Conservation (phyloP, 1,284 basidiomycete species). For the Apiotrichum gracile region DNA sequence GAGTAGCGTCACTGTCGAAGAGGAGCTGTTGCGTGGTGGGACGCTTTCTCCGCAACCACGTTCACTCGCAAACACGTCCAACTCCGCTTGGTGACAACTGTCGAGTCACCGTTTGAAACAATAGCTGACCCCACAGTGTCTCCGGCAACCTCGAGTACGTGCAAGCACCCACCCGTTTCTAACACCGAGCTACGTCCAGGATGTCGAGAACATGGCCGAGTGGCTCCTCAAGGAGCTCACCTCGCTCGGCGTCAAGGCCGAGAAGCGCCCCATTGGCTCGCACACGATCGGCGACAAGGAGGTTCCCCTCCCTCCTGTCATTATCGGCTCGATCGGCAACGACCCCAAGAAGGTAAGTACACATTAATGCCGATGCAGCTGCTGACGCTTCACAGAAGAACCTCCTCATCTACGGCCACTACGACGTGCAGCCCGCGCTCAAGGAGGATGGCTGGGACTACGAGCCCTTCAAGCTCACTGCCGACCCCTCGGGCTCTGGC, state of each 20-base stretch:
- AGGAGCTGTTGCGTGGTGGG: not conserved
- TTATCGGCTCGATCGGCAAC: slow-evolving; percentile 77
- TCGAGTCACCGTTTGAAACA: too few species aligned
- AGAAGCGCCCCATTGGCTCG: slow-evolving; percentile 68
- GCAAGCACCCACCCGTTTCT: not conserved
- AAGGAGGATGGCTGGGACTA: slow-evolving; percentile 86
- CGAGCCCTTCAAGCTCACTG: slow-evolving; percentile 78
- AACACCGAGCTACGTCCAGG: slow-evolving; percentile 57
- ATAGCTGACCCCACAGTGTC: slow-evolving; percentile 31
- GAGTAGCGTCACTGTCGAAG: slow-evolving; percentile 17
- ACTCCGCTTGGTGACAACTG: too few species aligned
- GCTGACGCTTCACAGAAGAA: slow-evolving; percentile 58
- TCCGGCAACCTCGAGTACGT: slow-evolving; percentile 46
- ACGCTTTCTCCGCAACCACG: too few species aligned
- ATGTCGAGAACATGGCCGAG: slow-evolving; percentile 75
- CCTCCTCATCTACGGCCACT: slow-evolving; percentile 85
- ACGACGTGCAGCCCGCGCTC: slow-evolving; percentile 52
- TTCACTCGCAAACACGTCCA: too few species aligned
- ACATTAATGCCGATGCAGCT: not conserved
- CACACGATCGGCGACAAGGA: slow-evolving; percentile 75
- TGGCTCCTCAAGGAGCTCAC: slow-evolving; percentile 71
- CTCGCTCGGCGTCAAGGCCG: slow-evolving; percentile 67
- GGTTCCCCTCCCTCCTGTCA: slow-evolving; percentile 72
- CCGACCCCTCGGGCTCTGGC: slow-evolving; percentile 51
- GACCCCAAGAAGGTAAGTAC: slow-evolving; percentile 61